Percentiles rank a stretch among this genome's conserved stretches.
Evolutionary conservation across 2,329 filamentous ascomycete species (phyloP).

Genomic region (Colletotrichum tamarilloi): DNA sequence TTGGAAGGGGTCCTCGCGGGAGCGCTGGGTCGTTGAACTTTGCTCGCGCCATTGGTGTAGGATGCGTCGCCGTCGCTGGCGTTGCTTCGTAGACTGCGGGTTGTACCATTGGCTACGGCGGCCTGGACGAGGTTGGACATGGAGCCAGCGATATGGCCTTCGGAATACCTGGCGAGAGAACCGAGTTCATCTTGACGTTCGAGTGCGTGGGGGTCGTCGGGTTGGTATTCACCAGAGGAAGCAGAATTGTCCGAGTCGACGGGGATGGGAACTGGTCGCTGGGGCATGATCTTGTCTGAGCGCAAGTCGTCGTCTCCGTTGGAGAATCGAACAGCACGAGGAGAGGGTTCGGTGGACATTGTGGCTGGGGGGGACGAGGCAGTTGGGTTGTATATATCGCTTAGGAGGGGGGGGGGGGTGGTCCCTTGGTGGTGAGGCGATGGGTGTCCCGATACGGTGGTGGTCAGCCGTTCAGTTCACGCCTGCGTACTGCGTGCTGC

Average conservation of each 20-base stretch:
- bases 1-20: conserved; percentile 81
- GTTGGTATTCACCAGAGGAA: conserved; percentile 57
- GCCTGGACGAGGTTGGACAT: conserved; percentile 51
- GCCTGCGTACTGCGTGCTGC: too few relatives aligned
- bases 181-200: conserved; percentile 63
- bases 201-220: conserved; percentile 56
- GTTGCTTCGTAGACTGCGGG: conserved; percentile 37
- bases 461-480: conserved; percentile 13
- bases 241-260: conserved; percentile 61
- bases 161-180: conserved; percentile 56
- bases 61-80: conserved; percentile 38
- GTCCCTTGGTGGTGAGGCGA: conserved; percentile 9
- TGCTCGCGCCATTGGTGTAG: conserved; percentile 44
- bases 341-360: conserved; percentile 58
- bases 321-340: conserved; percentile 68
- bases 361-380: neutral
- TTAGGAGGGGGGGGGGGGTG: neutral
- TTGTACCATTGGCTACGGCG: conserved; percentile 31
- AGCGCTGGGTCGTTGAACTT: conserved; percentile 74
- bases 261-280: conserved; percentile 47
- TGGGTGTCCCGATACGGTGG: conserved; percentile 16
- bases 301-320: conserved; percentile 57
- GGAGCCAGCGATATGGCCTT: conserved; percentile 53
- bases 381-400: conserved; percentile 18
- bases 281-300: conserved; percentile 54